phyloP scores from a whole-genome alignment of 2,329 filamentous ascomycete genomes.

The Polytolypa hystricis region DNA sequence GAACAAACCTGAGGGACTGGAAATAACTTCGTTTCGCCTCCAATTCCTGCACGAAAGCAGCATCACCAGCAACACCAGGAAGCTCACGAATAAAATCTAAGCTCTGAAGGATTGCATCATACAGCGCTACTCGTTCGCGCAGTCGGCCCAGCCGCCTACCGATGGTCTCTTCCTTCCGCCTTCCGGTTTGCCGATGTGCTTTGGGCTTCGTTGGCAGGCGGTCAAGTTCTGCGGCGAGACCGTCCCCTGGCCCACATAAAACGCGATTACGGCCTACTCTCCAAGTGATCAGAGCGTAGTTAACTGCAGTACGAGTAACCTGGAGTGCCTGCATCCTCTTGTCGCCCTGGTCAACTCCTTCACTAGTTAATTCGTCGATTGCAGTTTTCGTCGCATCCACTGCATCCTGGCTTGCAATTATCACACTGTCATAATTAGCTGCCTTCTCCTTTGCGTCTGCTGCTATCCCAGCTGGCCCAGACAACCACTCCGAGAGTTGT shows the following conservation, averaged over 20 bases:
- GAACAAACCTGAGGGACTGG: constrained; percentile 62
- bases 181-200: constrained; percentile 37
- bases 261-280: constrained; percentile 86
- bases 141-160: constrained; percentile 68
- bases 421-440: constrained; percentile 79
- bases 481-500: constrained; percentile 38
- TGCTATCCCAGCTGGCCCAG: constrained; percentile 29
- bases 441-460: constrained; percentile 52
- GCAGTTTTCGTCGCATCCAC: constrained; percentile 88
- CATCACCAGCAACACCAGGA: constrained; percentile 78
- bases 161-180: constrained; percentile 51
- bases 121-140: constrained; percentile 77
- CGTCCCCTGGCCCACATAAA: constrained; percentile 72
- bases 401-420: constrained; percentile 83
- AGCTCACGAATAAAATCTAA: constrained; percentile 82
- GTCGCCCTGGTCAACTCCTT: constrained; percentile 76
- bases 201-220: constrained; percentile 37
- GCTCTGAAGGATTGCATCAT: constrained; percentile 83
- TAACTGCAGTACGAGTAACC: constrained; percentile 83
- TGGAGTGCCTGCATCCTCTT: constrained; percentile 82
- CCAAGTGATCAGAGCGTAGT: constrained; percentile 91
- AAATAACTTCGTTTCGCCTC: constrained; percentile 74
- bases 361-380: constrained; percentile 76
- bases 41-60: constrained; percentile 63
- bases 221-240: constrained; percentile 46